Percentiles rank a stretch among this genome's conserved stretches.
Conservation (phyloP, 371 early-diverging fungal genomes). For the Rhizomucor pusillus region DNA sequence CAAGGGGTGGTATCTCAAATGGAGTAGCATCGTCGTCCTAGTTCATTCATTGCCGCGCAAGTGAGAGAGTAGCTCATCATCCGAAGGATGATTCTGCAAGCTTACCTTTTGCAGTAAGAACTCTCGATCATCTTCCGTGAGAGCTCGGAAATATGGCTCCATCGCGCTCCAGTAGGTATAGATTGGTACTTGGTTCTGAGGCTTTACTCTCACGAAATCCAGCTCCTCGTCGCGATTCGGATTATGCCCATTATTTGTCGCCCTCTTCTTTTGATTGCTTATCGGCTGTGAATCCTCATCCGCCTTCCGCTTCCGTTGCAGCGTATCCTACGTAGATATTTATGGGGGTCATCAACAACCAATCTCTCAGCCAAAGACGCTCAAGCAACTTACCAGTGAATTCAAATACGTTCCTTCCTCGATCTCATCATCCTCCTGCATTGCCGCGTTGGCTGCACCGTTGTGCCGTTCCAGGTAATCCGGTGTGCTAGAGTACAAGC, state of each 20-base stretch:
- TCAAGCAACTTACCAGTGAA: too few species aligned
- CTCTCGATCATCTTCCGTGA: conserved; percentile 77
- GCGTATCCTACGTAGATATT: background rate
- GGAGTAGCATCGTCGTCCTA: conserved; percentile 68
- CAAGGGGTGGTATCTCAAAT: conserved; percentile 73
- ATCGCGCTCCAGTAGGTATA: conserved; percentile 76
- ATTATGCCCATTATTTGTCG: background rate
- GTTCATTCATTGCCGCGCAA: too few species aligned
- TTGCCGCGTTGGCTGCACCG: too few species aligned
- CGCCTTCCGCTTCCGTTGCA: background rate
- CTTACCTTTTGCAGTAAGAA: conserved; percentile 57
- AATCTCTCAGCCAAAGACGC: too few species aligned
- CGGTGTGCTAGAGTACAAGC: too few species aligned
- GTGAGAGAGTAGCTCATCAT: background rate
- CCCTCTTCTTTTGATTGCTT: conserved; percentile 7
- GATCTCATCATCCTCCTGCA: too few species aligned
- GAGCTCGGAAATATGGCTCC: conserved; percentile 80
- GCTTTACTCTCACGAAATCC: conserved; percentile 44
- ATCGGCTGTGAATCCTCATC: background rate
- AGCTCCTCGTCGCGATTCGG: conserved; percentile 20
- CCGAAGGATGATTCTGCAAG: background rate
- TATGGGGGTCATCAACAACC: too few species aligned
- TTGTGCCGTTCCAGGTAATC: too few species aligned
- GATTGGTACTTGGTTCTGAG: conserved; percentile 74
- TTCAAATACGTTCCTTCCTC: too few species aligned